Base-by-base conservation (phyloP, 768 basidiomycete genomes). In the Hygrophoropsis aurantiaca region DNA sequence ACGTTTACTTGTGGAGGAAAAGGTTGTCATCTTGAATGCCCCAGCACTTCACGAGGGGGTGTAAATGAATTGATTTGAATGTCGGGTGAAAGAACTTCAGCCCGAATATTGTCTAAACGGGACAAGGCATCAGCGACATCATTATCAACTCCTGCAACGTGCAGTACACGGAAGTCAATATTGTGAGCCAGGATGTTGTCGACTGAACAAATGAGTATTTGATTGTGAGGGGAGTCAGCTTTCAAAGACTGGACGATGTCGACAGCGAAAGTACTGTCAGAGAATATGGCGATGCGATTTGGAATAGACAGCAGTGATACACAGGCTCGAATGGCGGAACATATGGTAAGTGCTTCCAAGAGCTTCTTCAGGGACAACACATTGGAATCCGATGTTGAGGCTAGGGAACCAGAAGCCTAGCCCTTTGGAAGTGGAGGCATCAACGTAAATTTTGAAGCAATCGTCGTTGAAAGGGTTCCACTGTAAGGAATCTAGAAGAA, bases 261-360 rank as follows among this genome's bases (percentile, higher is more conserved):
- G 1, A 73, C 64, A 0, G 67, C 62, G 52, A 69, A 69, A 0
- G 52, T 24, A 21, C 58, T 72, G 40, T 74, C 74, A 0, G 62
- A 60, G 44, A 46, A 64, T 2, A 67, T 40, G 1, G 49, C 47
- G 3, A 65, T 13, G 0, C 36, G 27, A 11, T 55, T 0, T 8
- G 8, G 1, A 53, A 47, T 0, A 19, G 43, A 38, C 57, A 36
- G 0, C 51, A 51, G 21, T 1, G 21, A 13, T 1, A 1, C 3
- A 1, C 16, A 5, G 7, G 11, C 6, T 5, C 36, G 43, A 7
- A 44, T 11, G 3, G 43, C 33, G 2, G 43, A 36, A 23, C 33
- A 44, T 0, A 20, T 18, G 16, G 24, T 27, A 8, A 66, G 40
- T n/a, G 0, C 13, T 0, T 2, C 11, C 9, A 10, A n/a, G 20